A percentile compares a stretch with the other conserved stretches of the same genome.
Conservation (phyloP, 2,329 filamentous ascomycete genomes). For the Penicillium sp. region DNA sequence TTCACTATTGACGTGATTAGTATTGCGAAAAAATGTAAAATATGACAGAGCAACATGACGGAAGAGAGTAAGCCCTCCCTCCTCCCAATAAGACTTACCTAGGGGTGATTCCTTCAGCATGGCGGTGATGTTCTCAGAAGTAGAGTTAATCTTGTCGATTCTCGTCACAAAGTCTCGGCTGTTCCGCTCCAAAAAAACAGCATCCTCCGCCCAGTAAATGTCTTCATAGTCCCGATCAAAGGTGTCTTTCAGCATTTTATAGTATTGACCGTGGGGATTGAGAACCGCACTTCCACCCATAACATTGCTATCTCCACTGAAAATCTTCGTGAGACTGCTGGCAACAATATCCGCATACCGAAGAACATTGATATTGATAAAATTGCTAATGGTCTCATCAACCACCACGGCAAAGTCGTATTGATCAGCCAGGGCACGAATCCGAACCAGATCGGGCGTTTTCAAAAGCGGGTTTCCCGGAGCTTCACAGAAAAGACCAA, state of each 20-base stretch:
- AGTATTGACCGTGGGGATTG: conserved; percentile 72
- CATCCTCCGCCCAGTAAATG: conserved; percentile 92
- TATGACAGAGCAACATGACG: not conserved
- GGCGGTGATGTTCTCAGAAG: conserved; percentile 81
- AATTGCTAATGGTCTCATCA: conserved; percentile 96
- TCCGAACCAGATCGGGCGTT: conserved; percentile 81
- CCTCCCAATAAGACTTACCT: no score
- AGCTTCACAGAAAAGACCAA: conserved; percentile 92
- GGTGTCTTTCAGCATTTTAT: conserved; percentile 68
- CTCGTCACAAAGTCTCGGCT: conserved; percentile 86
- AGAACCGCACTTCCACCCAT: conserved; percentile 82
- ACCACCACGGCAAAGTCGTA: conserved; percentile 90
- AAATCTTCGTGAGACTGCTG: conserved; percentile 94
- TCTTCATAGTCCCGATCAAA: conserved; percentile 75
- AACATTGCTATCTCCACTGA: conserved; percentile 96
- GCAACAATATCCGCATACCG: conserved; percentile 89
- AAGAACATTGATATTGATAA: conserved; percentile 92
- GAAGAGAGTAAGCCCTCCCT: no score
- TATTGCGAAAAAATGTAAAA: not conserved
- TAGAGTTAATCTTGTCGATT: conserved; percentile 81
- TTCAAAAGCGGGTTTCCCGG: conserved; percentile 88
- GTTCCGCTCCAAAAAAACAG: conserved; percentile 93
- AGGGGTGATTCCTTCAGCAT: conserved; percentile 65
- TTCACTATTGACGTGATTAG: conserved; percentile 63
- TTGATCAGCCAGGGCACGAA: conserved; percentile 75